Conservation (phyloP, 2,329 filamentous ascomycete species). For the Ophiognomonia clavigignenti-juglandacearum region DNA sequence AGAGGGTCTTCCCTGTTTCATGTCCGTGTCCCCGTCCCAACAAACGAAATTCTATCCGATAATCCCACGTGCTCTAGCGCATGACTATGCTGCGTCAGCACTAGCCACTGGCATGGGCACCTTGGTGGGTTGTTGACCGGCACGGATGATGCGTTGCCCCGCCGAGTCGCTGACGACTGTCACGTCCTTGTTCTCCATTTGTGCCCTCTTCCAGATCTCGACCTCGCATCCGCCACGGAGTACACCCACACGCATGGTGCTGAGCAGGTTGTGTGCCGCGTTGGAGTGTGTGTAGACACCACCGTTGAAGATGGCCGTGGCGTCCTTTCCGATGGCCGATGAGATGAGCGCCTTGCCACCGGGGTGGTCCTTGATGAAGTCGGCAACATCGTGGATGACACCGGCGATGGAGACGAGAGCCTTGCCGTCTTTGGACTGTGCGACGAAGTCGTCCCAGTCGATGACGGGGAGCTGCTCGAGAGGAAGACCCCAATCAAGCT, state of each 20-base stretch:
- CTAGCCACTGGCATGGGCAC: constrained; percentile 73
- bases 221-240: constrained; percentile 84
- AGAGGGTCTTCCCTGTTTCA: no score
- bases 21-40: no score
- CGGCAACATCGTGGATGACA: constrained; percentile 78
- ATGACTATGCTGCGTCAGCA: constrained; percentile 70
- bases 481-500: constrained; percentile 80
- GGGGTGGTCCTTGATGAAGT: constrained; percentile 87
- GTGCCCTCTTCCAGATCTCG: constrained; percentile 87
- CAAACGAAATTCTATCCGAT: no score
- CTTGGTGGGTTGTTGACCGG: constrained; percentile 81
- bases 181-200: constrained; percentile 79
- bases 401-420: constrained; percentile 74
- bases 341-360: constrained; percentile 84
- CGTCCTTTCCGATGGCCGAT: constrained; percentile 79
- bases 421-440: constrained; percentile 71
- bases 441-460: constrained; percentile 81
- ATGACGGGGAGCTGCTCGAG: constrained; percentile 82
- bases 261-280: constrained; percentile 82
- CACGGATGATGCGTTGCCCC: constrained; percentile 79
- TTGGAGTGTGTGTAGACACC: constrained; percentile 89
- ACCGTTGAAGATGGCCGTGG: constrained; percentile 87
- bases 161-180: constrained; percentile 74
- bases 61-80: no score
- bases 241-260: constrained; percentile 83